phyloP scores from a whole-genome alignment of 768 basidiomycete genomes.

The Mycena latifolia region DNA sequence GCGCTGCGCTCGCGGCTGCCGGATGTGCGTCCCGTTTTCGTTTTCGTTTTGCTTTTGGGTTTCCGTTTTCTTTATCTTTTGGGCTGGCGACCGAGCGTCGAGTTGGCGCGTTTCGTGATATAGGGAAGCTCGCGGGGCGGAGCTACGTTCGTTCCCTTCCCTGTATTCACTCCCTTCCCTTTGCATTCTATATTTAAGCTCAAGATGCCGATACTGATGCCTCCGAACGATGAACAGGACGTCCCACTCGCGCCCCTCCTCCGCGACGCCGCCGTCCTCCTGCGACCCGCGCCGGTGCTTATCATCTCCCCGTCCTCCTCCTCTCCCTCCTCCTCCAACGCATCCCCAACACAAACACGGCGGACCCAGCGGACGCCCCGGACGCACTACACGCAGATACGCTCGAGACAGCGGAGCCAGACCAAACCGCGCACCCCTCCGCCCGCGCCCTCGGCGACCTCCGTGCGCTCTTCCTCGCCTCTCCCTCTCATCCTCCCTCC shows the following conservation, averaged over 20 bases:
- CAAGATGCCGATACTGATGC: too few species aligned
- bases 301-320: slow-evolving; percentile 5
- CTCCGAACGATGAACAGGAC: slow-evolving; percentile 10
- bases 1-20: slow-evolving; percentile 77
- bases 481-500: neutral
- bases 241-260: slow-evolving; percentile 65
- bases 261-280: slow-evolving; percentile 63
- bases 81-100: too few species aligned
- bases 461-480: slow-evolving; percentile 51
- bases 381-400: neutral
- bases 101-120: too few species aligned
- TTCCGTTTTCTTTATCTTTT: neutral
- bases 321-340: neutral
- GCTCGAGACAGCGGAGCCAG: neutral
- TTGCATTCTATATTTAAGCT: too few species aligned
- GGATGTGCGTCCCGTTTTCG: slow-evolving; percentile 51
- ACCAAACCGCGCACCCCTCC: neutral
- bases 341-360: neutral
- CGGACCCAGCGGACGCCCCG: neutral
- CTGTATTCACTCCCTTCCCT: too few species aligned
- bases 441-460: slow-evolving; percentile 69
- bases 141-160: too few species aligned
- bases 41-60: neutral
- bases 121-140: too few species aligned
- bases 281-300: slow-evolving; percentile 61